These are phyloP conservation scores for Microdochium paspali DNA, from an alignment of 2,329 filamentous ascomycete genomes.

Conservation along the genomic window DNA sequence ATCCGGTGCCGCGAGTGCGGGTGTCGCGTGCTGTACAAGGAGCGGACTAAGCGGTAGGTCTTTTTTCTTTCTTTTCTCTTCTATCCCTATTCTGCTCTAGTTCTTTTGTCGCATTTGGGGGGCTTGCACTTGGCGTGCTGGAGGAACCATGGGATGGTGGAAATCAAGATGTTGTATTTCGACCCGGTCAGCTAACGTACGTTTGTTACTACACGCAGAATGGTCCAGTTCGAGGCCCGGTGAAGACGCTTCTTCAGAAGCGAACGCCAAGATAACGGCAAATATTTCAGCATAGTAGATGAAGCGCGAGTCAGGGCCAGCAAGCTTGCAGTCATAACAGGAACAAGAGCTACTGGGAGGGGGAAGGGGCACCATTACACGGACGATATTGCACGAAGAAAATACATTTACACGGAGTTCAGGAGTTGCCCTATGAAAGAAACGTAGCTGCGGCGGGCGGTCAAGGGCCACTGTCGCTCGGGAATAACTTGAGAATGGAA, in stretches of 20 bases:
- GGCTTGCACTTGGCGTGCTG: slow-evolving; percentile 3
- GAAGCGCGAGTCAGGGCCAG: not conserved
- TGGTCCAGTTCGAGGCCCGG: slow-evolving; percentile 97
- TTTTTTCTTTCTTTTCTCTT: too few species aligned
- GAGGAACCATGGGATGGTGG: not conserved
- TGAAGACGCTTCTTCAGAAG: slow-evolving; percentile 40
- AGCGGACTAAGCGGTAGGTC: slow-evolving; percentile 87
- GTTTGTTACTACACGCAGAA: slow-evolving; percentile 41
- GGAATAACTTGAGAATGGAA: not conserved
- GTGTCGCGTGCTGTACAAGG: slow-evolving; percentile 93
- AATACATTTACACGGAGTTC: not conserved
- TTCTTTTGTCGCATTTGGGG: not conserved
- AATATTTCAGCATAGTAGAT: slow-evolving; percentile 1
- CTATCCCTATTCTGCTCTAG: too few species aligned
- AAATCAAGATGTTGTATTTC: not conserved
- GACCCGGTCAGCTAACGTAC: too few species aligned
- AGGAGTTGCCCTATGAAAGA: slow-evolving; percentile 1
- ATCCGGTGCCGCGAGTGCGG: slow-evolving; percentile 90
- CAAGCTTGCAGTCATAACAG: not conserved
- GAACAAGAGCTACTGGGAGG: not conserved
- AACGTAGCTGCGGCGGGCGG: not conserved
- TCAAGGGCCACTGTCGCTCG: not conserved
- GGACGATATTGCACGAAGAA: not conserved
- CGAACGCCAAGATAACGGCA: not conserved
- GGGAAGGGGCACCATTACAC: not conserved